Conservation (phyloP, 75 land plant species). For the Selaginella moellendorffii region DNA sequence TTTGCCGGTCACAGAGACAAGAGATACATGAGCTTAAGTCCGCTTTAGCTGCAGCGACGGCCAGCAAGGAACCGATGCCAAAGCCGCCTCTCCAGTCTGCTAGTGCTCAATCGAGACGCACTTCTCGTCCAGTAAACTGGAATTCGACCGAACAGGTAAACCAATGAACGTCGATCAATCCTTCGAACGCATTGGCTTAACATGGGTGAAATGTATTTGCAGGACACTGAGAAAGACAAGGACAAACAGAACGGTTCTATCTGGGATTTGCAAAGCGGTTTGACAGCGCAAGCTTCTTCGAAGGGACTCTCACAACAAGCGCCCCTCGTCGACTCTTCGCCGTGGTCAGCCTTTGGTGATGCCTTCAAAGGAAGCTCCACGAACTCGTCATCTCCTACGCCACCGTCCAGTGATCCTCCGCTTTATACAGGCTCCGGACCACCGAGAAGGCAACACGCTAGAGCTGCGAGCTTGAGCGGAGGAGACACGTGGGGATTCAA, state of each 20-base stretch:
- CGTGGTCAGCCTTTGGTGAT: slow-evolving; percentile 19
- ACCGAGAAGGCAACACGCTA: slow-evolving; percentile 12
- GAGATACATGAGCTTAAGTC: slow-evolving; percentile 87
- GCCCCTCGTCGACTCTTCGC: background rate
- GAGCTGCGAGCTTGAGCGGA: slow-evolving; percentile 12
- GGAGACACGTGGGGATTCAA: slow-evolving; percentile 15
- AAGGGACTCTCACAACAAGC: slow-evolving; percentile 3
- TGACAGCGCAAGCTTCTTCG: slow-evolving; percentile 3
- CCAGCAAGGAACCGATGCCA: background rate
- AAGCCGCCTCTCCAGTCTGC: too few species aligned
- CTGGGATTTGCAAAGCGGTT: slow-evolving; percentile 22
- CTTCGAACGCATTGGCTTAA: background rate
- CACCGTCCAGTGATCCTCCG: too few species aligned
- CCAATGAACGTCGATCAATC: too few species aligned
- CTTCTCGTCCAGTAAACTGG: background rate
- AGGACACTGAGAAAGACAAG: background rate
- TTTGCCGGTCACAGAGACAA: slow-evolving; percentile 87
- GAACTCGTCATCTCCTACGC: too few species aligned
- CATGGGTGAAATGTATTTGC: background rate
- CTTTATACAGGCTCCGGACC: background rate
- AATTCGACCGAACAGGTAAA: slow-evolving; percentile 4
- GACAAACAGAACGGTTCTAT: slow-evolving; percentile 17
- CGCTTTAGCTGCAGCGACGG: slow-evolving; percentile 33
- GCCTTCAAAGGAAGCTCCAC: slow-evolving; percentile 2
- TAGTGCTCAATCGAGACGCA: background rate